phyloP scores from a whole-genome alignment of 306 rosid species.

The Cucurbita maxima region DNA sequence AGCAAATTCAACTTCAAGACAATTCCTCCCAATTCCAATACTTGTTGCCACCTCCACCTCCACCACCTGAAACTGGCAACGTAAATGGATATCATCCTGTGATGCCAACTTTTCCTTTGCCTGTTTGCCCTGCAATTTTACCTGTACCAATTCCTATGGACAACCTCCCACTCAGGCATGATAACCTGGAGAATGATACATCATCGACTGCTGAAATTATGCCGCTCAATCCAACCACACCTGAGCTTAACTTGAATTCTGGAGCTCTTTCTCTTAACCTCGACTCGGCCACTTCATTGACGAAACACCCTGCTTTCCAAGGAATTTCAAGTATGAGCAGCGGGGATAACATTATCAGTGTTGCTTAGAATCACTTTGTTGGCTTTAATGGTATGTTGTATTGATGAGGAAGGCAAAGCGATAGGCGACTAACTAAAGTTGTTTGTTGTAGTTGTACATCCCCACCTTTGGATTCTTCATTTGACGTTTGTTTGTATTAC shows the following conservation, averaged over 20 bases:
- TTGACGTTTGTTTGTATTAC: constrained; percentile 1
- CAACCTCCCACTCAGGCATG: constrained; percentile 35
- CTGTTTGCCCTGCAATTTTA: constrained; percentile 24
- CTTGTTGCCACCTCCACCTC: constrained; percentile 22
- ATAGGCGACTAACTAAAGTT: constrained; percentile 1
- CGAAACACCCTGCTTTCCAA: constrained; percentile 45
- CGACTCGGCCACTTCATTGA: constrained; percentile 32
- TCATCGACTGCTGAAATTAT: constrained; percentile 17
- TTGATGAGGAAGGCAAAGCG: neutral
- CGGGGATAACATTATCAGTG: constrained; percentile 64
- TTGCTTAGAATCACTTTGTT: constrained; percentile 35
- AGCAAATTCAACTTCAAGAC: constrained; percentile 42
- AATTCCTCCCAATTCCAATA: constrained; percentile 28
- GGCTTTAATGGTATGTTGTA: neutral
- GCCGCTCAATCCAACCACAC: constrained; percentile 16
- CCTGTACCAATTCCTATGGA: constrained; percentile 35
- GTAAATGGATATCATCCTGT: constrained; percentile 27
- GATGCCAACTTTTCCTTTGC: constrained; percentile 31
- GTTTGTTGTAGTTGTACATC: constrained; percentile 7
- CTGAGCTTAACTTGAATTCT: constrained; percentile 27
- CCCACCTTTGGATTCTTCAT: neutral
- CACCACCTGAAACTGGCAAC: constrained; percentile 31
- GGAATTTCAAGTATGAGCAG: constrained; percentile 38
- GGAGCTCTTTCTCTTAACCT: constrained; percentile 58
- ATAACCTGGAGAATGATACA: constrained; percentile 19